Evolutionary conservation across 345 rosid genomes (phyloP), one percentile per base, ranked within the genome.

Genomic region (Ailanthus altissimus): DNA sequence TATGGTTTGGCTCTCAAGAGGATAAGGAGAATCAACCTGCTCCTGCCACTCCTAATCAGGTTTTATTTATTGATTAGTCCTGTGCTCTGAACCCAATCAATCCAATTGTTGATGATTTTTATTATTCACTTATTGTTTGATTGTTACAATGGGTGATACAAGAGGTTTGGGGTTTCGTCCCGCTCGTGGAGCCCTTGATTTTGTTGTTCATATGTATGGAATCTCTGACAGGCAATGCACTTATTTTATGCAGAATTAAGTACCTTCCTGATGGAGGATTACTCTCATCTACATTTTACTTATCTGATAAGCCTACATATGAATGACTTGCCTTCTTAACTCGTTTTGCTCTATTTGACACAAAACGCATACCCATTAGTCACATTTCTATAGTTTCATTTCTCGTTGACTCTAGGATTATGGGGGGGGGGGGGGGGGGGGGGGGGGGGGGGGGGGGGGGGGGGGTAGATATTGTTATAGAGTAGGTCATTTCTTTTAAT

Each of bases 1-100:
- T 93, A 15, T 95, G 97, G 98, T 93, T 95, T 84, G 99, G 98
- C 36, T 63, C 83, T 6, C 82, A 75, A 58, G 89, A 87, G 0
- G 94, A 87, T n/a, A 80, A 81, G 3, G 82, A 88, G 42, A 80
- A 77, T 47, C 94, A 84, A 72, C 90, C 92, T 43, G 79, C 83
- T 16, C 90, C 94, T 66, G 93, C 91, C 75, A 70, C 90, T 71
- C 88, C 98, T 43, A 93, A 86, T 66, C 94, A 93, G 97, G 98
- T 92, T 56, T 56, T 56, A n/a, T 47, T n/a, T 4, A 20, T 9
- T 65, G n/a, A n/a, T 62, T 62, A 18, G 32, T 58, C 13, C 40
- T 38, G 6, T 53, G 18, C 6, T 53, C 23, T 18, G 21, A 28
- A 61, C 7, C 6, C 0, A 61, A 61, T 40, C 43, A 61, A 14